Evolutionary conservation across 208 protist genomes (phyloP), one percentile per base, ranked within the genome.

Genomic region (Herpetomonas muscarum): DNA sequence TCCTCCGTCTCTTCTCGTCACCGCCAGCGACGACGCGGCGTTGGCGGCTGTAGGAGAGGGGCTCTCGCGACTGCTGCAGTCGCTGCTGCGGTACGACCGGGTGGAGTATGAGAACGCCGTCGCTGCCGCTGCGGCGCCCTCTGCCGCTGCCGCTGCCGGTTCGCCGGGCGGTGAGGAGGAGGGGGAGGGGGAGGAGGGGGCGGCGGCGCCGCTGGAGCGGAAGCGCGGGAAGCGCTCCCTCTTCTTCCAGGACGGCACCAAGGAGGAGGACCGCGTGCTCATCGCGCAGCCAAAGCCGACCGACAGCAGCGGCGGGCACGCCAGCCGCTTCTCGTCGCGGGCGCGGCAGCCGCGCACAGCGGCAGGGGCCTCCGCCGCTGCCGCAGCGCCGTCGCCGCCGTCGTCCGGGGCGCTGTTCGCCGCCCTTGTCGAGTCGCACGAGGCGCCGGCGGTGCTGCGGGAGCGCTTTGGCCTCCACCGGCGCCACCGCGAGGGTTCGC

Each of bases 201-300:
- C 49, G 2, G 49, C 34, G 15, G 56, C 53, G 0, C 70, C 65
- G 44, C 56, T 56, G 37, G 47, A 55, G 32, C 72, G 72, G 22
- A 32, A 61, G 4, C 73, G 73, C 24, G 73, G 73, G 26, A 74
- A 73, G 54, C 73, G 66, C 41, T 79, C 67, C 2, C 62, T 79
- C 55, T 74, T 75, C 49, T 74, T 75, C 55, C 55, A 79, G 28
- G 25, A 47, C 3, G 31, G n/a, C 22, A 31, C 55, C 37, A 30
- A 50, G 13, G 26, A 31, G 13, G 56, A 37, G 15, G 42, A 26
- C 30, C 28, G 63, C 44, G 60, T 61, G 48, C 42, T 31, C 34
- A 47, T 22, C 22, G 34, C 39, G 19, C n/a, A 3, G 41, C 26
- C 7, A 34, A 52, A 50, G 50, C 29, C 26, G 49, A 15, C 19